These are phyloP conservation scores for Aspergillus thermomutatus DNA, from an alignment of 2,329 filamentous ascomycete genomes.

Conservation along the genomic window DNA sequence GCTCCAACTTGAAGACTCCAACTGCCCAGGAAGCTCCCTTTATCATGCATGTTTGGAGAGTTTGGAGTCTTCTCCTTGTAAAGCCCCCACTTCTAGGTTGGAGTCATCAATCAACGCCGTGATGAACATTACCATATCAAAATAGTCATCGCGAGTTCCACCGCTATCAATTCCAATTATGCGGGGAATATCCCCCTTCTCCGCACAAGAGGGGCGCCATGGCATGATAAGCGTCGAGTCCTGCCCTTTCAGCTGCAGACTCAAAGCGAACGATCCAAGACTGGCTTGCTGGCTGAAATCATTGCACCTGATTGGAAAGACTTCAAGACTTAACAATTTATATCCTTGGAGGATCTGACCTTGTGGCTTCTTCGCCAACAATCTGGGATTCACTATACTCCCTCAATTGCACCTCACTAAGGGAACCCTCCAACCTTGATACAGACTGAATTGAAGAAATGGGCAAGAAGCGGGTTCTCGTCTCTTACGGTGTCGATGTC, in stretches of 20 bases:
- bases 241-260: background rate
- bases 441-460: background rate
- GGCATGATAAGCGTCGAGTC: background rate
- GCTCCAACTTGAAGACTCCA: constrained; percentile 1
- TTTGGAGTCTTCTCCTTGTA: background rate
- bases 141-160: background rate
- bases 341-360: background rate
- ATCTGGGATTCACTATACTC: background rate
- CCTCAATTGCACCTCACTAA: too few relatives aligned
- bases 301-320: background rate
- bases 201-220: background rate
- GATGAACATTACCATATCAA: background rate
- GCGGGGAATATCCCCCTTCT: background rate
- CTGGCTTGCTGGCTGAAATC: constrained; percentile 13
- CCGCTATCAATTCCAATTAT: background rate
- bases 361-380: too few relatives aligned
- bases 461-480: constrained; percentile 22
- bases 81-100: background rate
- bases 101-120: background rate
- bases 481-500: constrained; percentile 31
- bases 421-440: too few relatives aligned
- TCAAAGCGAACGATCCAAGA: constrained; percentile 16
- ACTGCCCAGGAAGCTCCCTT: constrained; percentile 4
- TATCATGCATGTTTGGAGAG: constrained; percentile 1
- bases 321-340: background rate